Base-by-base conservation (phyloP, 768 basidiomycete genomes). In the Antrodiella citrinella region DNA sequence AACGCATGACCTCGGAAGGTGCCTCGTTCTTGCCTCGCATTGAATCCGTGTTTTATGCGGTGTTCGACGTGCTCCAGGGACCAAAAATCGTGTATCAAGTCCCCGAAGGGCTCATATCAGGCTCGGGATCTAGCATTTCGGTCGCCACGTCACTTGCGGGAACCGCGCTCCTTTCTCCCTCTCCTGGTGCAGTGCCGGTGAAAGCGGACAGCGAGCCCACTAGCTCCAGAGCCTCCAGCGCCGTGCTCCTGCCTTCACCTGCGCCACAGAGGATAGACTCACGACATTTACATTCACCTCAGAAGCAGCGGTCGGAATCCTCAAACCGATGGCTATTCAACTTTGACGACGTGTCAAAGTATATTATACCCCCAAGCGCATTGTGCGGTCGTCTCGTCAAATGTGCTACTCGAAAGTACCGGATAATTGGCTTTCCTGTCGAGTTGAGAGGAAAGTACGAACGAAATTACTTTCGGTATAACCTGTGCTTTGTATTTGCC, bases 401-500 rank as follows among this genome's bases (percentile, higher is more conserved):
- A 15, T 92, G 89, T 56, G 77, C 91, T 9, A 88, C 89, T 0
- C 78, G 78, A 41, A 80, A 76, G 26, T 85, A 91, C 64, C 84
- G 92, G 51, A 82, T 99, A 49, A 84, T 96, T 45, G 95, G 95
- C 1, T 92, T 94, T 61, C 96, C 96, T 2, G 83, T 91, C 42
- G 78, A 86, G 54, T 71, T 93, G 47, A 72, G 75, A 46, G 87
- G 57, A 26, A 78, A 73, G 55, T 96, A 97, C 62, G 73, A 80
- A 50, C 77, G 95, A 22, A 87, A 93, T 61, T 91, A 86, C 65
- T 94, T 96, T 66, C 77, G 86, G 55, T 97, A 89, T 69, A 98
- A 98, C 63, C 69, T 97, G 22, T 97, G 94, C 66, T 96, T 97
- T 65, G 95, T 97, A 2, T 99, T 99, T 65, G 87, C 92, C 44